Evolutionary conservation across 2,329 filamentous ascomycete genomes (phyloP).

Genomic region (Diaporthe ampelina): DNA sequence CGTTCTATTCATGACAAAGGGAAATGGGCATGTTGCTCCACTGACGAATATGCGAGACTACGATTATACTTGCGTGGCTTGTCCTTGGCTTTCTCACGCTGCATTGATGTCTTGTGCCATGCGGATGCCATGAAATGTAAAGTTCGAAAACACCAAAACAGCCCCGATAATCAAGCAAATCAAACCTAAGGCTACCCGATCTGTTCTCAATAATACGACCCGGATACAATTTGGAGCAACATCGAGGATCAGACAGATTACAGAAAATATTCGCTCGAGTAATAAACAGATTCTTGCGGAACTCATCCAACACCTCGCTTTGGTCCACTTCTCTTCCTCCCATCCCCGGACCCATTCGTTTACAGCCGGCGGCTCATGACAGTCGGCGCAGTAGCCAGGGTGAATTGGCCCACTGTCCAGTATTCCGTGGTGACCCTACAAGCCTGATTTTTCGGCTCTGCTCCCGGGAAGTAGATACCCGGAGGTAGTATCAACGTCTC

Average conservation of each 20-base stretch:
- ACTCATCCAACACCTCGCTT: too few relatives aligned
- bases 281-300: too few relatives aligned
- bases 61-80: neutral
- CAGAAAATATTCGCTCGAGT: too few relatives aligned
- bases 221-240: too few relatives aligned
- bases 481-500: constrained; percentile 13
- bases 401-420: constrained; percentile 25
- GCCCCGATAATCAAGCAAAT: too few relatives aligned
- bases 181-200: too few relatives aligned
- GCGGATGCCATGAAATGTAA: too few relatives aligned
- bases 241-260: too few relatives aligned
- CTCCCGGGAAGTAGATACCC: neutral
- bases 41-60: neutral
- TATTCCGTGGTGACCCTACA: neutral
- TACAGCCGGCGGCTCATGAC: neutral
- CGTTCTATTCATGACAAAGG: neutral
- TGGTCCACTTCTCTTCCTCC: neutral
- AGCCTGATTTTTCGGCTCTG: neutral
- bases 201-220: too few relatives aligned
- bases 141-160: too few relatives aligned
- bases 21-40: neutral
- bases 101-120: neutral
- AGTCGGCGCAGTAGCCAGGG: neutral
- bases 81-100: neutral
- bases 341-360: too few relatives aligned